Base-by-base conservation (phyloP, 23 red algal genomes). In the Gracilaria domingensis region DNA sequence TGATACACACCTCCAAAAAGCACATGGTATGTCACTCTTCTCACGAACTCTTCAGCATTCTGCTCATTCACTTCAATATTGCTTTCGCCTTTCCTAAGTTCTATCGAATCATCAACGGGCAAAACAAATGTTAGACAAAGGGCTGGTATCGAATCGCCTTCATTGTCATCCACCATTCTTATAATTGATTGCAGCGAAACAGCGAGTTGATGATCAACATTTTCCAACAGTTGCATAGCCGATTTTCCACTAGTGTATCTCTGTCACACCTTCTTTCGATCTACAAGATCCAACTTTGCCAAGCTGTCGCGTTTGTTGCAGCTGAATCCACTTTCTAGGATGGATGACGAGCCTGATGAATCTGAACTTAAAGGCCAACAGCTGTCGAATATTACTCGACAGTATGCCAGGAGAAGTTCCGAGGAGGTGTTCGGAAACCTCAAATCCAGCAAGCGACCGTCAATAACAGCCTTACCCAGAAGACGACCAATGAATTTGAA, bases 401-500 rank as follows among this genome's bases (percentile, higher is more conserved):
- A 90, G 49, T 93, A 90, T 0, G 95, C 87, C 32, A 83, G 85
- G 0, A 99, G 20, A 12, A 99, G 67, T 57, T 61, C 16, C 20
- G 80, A 83, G 84, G 96, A 95, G 12, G 78, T 90, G 28, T 55
- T 45, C 26, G 97, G 96, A 20, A 99, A 80, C 57, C 89, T 91
- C 28, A 99, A 79, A 69, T 99, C 97, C 18, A 99, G 55, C 0
- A 99, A 91, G 25, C 97, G 91, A 74, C 97, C 97, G 85, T 99
- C 97, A 48, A 93, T 81, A n/a, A 96, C 45, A 0, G 97, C 97
- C 89, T 99, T 99, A 23, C 86, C 97, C 57, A 90, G 64, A 51
- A 99, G 61, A 37, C 88, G 82, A 26, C 97, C 97, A 73, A 96
- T 69, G 55, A 99, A 99, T 14, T 79, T 73, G 67, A 96, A 99